Base-by-base conservation (phyloP, 768 basidiomycete genomes). In the Gloeopeniophorella convolvens region DNA sequence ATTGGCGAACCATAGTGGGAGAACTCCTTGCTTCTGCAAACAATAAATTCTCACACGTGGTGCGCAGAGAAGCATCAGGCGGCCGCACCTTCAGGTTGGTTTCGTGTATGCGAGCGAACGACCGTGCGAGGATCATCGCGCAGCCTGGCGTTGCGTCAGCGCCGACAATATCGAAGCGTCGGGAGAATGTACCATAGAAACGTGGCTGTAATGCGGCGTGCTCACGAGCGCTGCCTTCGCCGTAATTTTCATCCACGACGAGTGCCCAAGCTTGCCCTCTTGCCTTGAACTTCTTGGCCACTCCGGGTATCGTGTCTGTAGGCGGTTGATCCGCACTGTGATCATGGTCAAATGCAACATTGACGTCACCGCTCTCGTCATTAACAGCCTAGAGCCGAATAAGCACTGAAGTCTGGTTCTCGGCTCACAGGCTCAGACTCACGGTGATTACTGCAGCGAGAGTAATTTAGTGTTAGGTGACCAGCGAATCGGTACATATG, bases 61-160 rank as follows among this genome's bases (percentile, higher is more conserved):
- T 48, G 13, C n/a, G 26, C 10, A n/a, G 3, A 16, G 3, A 34
- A 35, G 5, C 28, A 11, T 24, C 26, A 6, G 10, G 34, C 9
- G 35, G 7, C 46, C 74, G 32, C 55, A 87, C 91, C 74, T 96
- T 96, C 50, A 97, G 69, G 66, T 97, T 97, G 5, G 94, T 95
- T 71, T 98, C 96, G 64, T 99, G 96, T 43, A 99, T 99, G 43
- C 96, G 85, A 57, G 96, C 96, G 62, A 99, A 97, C 2, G 93
- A 97, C 18, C 92, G 75, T 0, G 92, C 92, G 49, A 96, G 65
- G 59, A 97, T 93, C 72, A 92, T 71, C 5, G 77, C 79, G 61
- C 91, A 92, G 15, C 95, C 90, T 85, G 55, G 10, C 30, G 21
- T n/a, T 32, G 46, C 20, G 35, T 50, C 24, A 43, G 42, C 30